Evolutionary conservation across 2,329 filamentous ascomycete genomes (phyloP).

Genomic region (Pleoardoris graminearum): DNA sequence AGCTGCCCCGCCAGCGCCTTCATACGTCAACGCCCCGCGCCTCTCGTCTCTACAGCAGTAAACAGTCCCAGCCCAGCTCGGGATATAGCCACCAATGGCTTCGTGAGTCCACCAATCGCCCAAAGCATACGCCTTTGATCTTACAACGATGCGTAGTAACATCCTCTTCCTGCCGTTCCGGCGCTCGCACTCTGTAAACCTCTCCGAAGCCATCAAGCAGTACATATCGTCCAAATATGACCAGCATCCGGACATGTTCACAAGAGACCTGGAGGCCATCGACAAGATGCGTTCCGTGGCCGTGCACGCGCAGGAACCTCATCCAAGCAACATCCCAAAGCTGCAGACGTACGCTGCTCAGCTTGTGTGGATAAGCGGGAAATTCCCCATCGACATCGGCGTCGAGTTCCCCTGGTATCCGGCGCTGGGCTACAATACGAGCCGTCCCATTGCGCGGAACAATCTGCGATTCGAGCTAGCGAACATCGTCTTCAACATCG

Average conservation of each 20-base stretch:
- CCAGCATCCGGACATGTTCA: slow-evolving; percentile 97
- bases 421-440: slow-evolving; percentile 84
- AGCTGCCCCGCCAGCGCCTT: slow-evolving; percentile 2
- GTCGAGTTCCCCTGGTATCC: slow-evolving; percentile 97
- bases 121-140: slow-evolving; percentile 9
- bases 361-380: slow-evolving; percentile 88
- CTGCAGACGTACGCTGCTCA: slow-evolving; percentile 91
- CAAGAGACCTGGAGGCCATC: slow-evolving; percentile 82
- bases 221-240: slow-evolving; percentile 99
- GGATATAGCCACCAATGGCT: slow-evolving; percentile 22
- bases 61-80: slow-evolving; percentile 17
- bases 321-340: slow-evolving; percentile 82
- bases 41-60: slow-evolving; percentile 19
- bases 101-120: slow-evolving; percentile 23
- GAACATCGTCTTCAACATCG: slow-evolving; percentile 91
- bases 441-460: slow-evolving; percentile 69
- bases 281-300: slow-evolving; percentile 82
- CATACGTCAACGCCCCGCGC: slow-evolving; percentile 19
- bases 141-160: slow-evolving; percentile 51
- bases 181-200: slow-evolving; percentile 75
- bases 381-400: slow-evolving; percentile 96
- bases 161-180: slow-evolving; percentile 85
- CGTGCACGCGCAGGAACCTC: slow-evolving; percentile 85
- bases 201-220: slow-evolving; percentile 82
- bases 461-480: slow-evolving; percentile 81